Conservation (phyloP, 1,284 basidiomycete species). For the Cutaneotrichosporon dermatis region DNA sequence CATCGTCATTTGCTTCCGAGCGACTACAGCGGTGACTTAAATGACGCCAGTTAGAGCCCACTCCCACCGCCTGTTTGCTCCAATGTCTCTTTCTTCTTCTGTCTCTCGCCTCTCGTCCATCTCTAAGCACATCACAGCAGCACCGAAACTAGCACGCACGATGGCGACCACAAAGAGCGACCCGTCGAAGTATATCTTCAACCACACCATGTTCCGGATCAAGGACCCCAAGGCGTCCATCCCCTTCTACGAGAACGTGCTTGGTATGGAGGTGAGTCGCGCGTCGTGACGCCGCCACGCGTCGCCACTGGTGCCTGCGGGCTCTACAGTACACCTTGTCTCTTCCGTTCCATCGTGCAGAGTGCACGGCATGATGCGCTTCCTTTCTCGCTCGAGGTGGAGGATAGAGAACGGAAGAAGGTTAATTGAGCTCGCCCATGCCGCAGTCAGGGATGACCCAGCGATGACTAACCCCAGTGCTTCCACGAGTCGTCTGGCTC, state of each 20-base stretch:
- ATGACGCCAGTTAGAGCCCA: too few species aligned
- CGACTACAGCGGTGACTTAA: too few species aligned
- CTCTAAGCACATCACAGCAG: not conserved
- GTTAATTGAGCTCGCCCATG: too few species aligned
- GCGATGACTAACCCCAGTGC: constrained; percentile 16
- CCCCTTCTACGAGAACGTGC: constrained; percentile 66
- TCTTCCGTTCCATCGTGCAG: too few species aligned
- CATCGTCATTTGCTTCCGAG: too few species aligned
- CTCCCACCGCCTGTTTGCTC: not conserved
- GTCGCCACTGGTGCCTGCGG: too few species aligned
- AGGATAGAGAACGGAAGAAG: too few species aligned
- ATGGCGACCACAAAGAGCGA: constrained; percentile 31
- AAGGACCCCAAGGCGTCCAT: constrained; percentile 75
- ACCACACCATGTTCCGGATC: constrained; percentile 70
- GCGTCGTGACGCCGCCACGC: too few species aligned
- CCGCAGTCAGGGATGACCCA: too few species aligned
- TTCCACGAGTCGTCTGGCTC: constrained; percentile 42
- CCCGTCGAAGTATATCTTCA: constrained; percentile 59
- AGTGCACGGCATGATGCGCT: too few species aligned
- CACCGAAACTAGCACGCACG: constrained; percentile 12
- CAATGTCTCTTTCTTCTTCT: not conserved
- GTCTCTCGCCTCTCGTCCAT: not conserved
- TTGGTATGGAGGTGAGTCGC: constrained; percentile 70
- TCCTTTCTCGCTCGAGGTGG: too few species aligned
- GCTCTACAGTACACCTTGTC: too few species aligned